Evolutionary conservation across 495 filamentous ascomycete genomes (phyloP), one percentile per base, ranked within the genome.

Genomic region (Sordaria brevicollis): DNA sequence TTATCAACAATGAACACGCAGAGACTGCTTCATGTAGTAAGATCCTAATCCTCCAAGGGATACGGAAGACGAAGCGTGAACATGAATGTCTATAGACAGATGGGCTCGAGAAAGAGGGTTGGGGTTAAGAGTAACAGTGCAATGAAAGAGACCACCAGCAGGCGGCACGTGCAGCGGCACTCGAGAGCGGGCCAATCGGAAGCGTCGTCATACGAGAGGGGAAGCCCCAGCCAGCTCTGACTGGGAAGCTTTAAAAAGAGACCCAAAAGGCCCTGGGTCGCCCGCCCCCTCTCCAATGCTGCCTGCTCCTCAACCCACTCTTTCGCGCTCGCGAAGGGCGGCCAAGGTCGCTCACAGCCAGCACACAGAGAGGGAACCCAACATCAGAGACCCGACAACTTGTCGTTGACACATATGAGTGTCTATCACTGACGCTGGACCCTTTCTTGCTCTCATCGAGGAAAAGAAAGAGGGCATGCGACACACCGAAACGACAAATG

Each of bases 211-310:
- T 71, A 68, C 73, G 73, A 70, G 13, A 35, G 6, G 57, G 37
- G 29, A 37, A 37, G 15, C 29, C 17, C 37, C 66, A 67, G 67
- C 65, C 67, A 68, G 70, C 69, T n/a, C 65, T 72, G 70, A 71
- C 49, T 54, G 69, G 25, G 69, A 65, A 69, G n/a, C n/a, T 73
- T 77, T 83, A 86, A 86, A 84, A 79, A 75, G 76, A 80, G 76
- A 79, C 80, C 84, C 84, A 86, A 85, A 87, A 83, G 85, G 83
- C 81, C 76, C 81, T 78, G 72, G 79, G 73, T 79, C 84, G 81
- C 83, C 85, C 83, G 81, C 78, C 78, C 78, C 70, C 72, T n/a
- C n/a, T n/a, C 57, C 66, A 78, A 77, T 71, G 54, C 66, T 75
- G 75, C 80, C 79, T 74, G 71, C 77, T 81, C 80, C 49, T 80